Evolutionary conservation across 768 basidiomycete species (phyloP), one percentile per base, ranked within the genome.

Genomic region (Naganishia friedmannii): DNA sequence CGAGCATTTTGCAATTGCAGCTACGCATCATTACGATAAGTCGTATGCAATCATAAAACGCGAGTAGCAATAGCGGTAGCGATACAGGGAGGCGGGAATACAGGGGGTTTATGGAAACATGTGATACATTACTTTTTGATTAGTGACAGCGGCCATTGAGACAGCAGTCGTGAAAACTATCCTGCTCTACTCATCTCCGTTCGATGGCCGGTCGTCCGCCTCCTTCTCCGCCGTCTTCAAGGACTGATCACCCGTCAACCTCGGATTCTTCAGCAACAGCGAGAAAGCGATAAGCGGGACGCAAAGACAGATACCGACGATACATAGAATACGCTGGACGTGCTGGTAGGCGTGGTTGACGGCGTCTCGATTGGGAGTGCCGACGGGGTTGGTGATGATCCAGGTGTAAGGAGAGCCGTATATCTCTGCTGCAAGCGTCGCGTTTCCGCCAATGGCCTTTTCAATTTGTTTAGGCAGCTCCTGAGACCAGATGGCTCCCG

Each of bases 351-450:
- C 73, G 13, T 31, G 65, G 29, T 73, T 56, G 45, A 75, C 67
- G 9, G 54, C 71, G 37, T 70, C 46, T 8, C 73, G 34, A 32
- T 63, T 65, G 8, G 70, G 58, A 21, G 68, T 69, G 12, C 72
- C 74, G 37, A 68, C 37, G 21, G 73, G 63, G 66, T 73, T 69
- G 3, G 37, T 23, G 13, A 53, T 37, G 10, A 65, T 66, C 65
- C 72, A 75, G 6, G 69, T 69, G 34, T 77, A 73, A 3, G 81
- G 79, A 60, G 74, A 71, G 26, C 68, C 73, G 65, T 79, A 81
- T 10, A 72, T 71, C 10, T 58, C 45, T 0, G 71, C 54, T 28
- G 79, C 78, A 26, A 79, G 67, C 7, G 76, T 73, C 1, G 73
- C 57, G 42, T 63, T 63, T 54, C 76, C 72, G 31, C 73, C 70